phyloP scores from a whole-genome alignment of 352 stramenopile genomes.

The Globisporangium ultimum region DNA sequence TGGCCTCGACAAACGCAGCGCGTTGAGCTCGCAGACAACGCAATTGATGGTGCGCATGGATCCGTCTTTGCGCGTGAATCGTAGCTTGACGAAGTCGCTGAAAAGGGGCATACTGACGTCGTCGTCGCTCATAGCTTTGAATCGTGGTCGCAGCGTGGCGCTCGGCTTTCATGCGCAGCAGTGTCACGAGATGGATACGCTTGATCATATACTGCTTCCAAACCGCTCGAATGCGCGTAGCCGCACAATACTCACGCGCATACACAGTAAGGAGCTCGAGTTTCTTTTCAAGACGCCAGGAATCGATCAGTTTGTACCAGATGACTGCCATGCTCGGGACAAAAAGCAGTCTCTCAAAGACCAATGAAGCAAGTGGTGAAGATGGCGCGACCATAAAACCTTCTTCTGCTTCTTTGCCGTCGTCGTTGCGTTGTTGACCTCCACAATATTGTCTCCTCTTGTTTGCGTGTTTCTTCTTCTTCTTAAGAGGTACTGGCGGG shows the following conservation, averaged over 20 bases:
- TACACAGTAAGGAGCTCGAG: constrained; percentile 20
- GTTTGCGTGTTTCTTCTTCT: neutral
- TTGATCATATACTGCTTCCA: constrained; percentile 30
- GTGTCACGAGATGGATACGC: constrained; percentile 10
- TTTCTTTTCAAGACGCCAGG: constrained; percentile 44
- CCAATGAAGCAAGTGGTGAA: constrained; percentile 25
- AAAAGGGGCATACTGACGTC: constrained; percentile 20
- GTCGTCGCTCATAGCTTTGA: constrained; percentile 38
- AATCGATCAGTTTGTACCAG: constrained; percentile 44
- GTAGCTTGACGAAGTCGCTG: constrained; percentile 7
- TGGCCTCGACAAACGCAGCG: constrained; percentile 30
- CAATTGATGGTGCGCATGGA: constrained; percentile 36
- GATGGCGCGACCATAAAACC: too few species aligned
- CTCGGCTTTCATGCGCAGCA: constrained; percentile 34
- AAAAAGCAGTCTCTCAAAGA: constrained; percentile 43
- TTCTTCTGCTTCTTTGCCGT: too few species aligned
- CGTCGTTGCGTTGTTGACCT: too few species aligned
- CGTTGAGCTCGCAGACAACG: constrained; percentile 30
- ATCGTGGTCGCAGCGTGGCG: constrained; percentile 38
- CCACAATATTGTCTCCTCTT: too few species aligned
- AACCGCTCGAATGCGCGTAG: constrained; percentile 41
- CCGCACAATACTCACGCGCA: constrained; percentile 36
- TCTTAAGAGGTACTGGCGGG: neutral
- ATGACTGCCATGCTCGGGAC: constrained; percentile 31
- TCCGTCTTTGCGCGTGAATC: constrained; percentile 17